Evolutionary conservation across 2,329 filamentous ascomycete species (phyloP), one percentile per base, ranked within the genome.

Genomic region (Exserohilum turcica): DNA sequence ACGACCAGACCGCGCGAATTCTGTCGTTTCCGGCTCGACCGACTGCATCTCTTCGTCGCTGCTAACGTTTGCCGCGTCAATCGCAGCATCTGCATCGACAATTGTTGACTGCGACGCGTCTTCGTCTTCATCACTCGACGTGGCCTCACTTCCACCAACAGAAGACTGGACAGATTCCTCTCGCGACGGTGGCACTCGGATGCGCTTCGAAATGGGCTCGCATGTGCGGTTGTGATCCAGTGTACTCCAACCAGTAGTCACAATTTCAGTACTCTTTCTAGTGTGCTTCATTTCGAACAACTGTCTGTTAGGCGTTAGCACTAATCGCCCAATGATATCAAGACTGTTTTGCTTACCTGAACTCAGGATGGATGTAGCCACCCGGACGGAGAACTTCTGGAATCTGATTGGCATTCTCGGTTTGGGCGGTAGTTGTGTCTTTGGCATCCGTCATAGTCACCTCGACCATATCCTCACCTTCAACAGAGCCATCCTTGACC

Each of bases 381-480:
- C 77, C 61, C 75, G 82, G 60, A 77, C 76, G 59, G 78, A 79
- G 79, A 78, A 91, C 59, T 18, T 70, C 63, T 2, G 72, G 66
- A 10, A 65, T 19, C 10, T 60, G 56, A 38, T 68, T 61, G 48
- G 51, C 42, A 19, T 54, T 57, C 32, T 29, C 8, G 72, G 70
- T 19, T 59, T 52, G 18, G 16, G 33, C n/a, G 4, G 54, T 29
- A 16, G 59, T 48, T 4, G 63, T 60, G 52, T 81, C 78, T 13
- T 68, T 69, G 2, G 78, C 77, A 63, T 91, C 88, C 47, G 86
- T 86, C 87, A 97, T 92, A 0, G 89, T 90, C 13, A 99, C 87
- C 68, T 97, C 90, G 5, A 97, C 90, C 66, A 97, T 85, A 56
- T 97, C 92, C 72, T 97, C 93, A 8, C 91, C 90, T 70, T 92